These are phyloP conservation scores for Marasmius fiardii DNA, from an alignment of 1,284 basidiomycete genomes.

Conservation along the genomic window DNA sequence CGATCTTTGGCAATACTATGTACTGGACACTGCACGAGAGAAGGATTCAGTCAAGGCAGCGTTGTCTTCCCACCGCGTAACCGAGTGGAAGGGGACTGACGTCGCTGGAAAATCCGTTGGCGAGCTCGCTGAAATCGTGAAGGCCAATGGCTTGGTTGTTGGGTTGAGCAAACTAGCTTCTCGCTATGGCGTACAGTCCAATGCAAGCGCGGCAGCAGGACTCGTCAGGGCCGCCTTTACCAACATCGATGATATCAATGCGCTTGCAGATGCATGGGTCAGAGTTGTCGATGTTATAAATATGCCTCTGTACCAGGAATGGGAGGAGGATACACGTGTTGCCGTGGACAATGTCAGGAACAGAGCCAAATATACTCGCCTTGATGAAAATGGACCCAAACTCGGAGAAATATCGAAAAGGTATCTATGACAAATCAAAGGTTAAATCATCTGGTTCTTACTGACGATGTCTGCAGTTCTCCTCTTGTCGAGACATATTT, in stretches of 20 bases:
- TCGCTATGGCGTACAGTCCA: conserved; percentile 66
- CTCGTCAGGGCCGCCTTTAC: conserved; percentile 70
- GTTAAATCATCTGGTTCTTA: conserved; percentile 4
- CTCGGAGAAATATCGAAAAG: conserved; percentile 75
- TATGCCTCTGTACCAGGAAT: conserved; percentile 82
- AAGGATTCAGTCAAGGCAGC: conserved; percentile 51
- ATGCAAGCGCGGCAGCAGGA: conserved; percentile 60
- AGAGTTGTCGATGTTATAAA: conserved; percentile 83
- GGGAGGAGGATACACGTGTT: conserved; percentile 75
- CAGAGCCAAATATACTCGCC: conserved; percentile 74
- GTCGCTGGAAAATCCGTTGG: conserved; percentile 58
- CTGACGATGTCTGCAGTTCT: conserved; percentile 40
- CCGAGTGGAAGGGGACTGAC: conserved; percentile 54
- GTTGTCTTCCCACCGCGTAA: conserved; percentile 39
- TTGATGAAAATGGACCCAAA: conserved; percentile 82
- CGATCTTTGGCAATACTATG: conserved; percentile 91
- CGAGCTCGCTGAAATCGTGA: conserved; percentile 67
- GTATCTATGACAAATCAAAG: conserved; percentile 23
- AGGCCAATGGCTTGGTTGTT: conserved; percentile 49
- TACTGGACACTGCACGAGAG: conserved; percentile 69
- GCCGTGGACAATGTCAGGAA: conserved; percentile 76
- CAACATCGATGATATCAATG: conserved; percentile 46
- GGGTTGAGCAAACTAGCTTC: conserved; percentile 59
- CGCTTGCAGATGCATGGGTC: conserved; percentile 69
- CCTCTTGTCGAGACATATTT: conserved; percentile 90